These are phyloP conservation scores for Sporothrix dimorphospora DNA, from an alignment of 2,329 filamentous ascomycete genomes.

Conservation along the genomic window DNA sequence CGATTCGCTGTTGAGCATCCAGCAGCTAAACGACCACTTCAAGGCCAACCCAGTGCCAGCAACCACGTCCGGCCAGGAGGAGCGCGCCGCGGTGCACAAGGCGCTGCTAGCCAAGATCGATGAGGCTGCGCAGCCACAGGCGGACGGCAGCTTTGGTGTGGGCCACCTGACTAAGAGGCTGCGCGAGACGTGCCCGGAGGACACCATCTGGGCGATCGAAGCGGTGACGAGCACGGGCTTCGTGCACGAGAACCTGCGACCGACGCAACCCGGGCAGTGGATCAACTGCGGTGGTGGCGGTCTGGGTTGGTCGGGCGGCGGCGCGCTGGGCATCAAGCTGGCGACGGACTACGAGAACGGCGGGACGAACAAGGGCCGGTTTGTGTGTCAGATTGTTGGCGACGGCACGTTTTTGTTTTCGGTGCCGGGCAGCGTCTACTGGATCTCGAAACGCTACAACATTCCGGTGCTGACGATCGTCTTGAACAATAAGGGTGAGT, in stretches of 20 bases:
- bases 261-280: slow-evolving; percentile 56
- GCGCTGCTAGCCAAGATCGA: slow-evolving; percentile 63
- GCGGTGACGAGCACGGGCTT: slow-evolving; percentile 70
- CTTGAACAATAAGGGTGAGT: slow-evolving; percentile 57
- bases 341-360: slow-evolving; percentile 47
- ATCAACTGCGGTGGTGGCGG: slow-evolving; percentile 59
- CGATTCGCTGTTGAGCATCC: slow-evolving; percentile 65
- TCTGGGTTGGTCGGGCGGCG: slow-evolving; percentile 58
- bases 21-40: slow-evolving; percentile 69
- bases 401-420: slow-evolving; percentile 55
- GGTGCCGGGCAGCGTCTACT: slow-evolving; percentile 53
- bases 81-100: slow-evolving; percentile 61
- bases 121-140: slow-evolving; percentile 57
- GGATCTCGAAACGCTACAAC: slow-evolving; percentile 52
- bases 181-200: slow-evolving; percentile 44
- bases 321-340: slow-evolving; percentile 54
- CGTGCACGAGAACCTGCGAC: slow-evolving; percentile 69
- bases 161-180: slow-evolving; percentile 48
- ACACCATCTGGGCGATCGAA: slow-evolving; percentile 74
- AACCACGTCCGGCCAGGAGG: slow-evolving; percentile 52
- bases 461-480: slow-evolving; percentile 55
- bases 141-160: slow-evolving; percentile 64
- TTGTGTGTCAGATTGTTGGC: slow-evolving; percentile 55
- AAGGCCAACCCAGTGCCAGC: slow-evolving; percentile 49
- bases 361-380: slow-evolving; percentile 45